A percentile compares a stretch with the other conserved stretches of the same genome.
These are phyloP conservation scores for Fusarium sp. DNA, from an alignment of 2,329 filamentous ascomycete genomes.

Conservation along the genomic window DNA sequence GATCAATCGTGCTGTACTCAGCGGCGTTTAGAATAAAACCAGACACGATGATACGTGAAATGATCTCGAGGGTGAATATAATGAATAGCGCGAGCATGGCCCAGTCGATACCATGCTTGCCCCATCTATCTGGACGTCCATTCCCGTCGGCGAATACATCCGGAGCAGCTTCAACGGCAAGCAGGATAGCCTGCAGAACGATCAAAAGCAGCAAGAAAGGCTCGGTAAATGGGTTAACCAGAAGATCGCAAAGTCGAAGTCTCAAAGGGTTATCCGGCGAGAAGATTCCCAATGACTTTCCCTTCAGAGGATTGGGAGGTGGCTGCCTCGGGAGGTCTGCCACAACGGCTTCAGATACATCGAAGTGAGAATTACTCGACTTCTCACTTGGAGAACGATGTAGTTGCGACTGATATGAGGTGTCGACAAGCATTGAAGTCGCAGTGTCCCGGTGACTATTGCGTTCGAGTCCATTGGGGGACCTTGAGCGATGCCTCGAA, in stretches of 20 bases:
- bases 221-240: constrained; percentile 89
- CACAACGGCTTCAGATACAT: constrained; percentile 30
- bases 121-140: constrained; percentile 73
- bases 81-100: constrained; percentile 85
- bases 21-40: constrained; percentile 90
- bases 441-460: constrained; percentile 42
- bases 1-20: constrained; percentile 92
- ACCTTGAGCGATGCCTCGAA: constrained; percentile 70
- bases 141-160: constrained; percentile 75
- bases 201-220: constrained; percentile 89
- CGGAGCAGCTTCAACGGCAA: constrained; percentile 83
- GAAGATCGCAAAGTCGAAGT: constrained; percentile 80
- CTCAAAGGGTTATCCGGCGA: constrained; percentile 81
- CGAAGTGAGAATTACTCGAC: constrained; percentile 40
- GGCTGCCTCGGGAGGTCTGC: constrained; percentile 29
- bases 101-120: constrained; percentile 78
- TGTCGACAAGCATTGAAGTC: constrained; percentile 57
- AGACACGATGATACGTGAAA: constrained; percentile 89
- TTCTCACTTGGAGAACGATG: constrained; percentile 62
- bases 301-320: constrained; percentile 80
- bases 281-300: constrained; percentile 88
- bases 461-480: constrained; percentile 59
- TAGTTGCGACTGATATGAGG: constrained; percentile 64
- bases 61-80: constrained; percentile 88
- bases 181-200: constrained; percentile 86